Evolutionary conservation across 495 filamentous ascomycete species (phyloP).

Genomic region (Immersiella caudata): DNA sequence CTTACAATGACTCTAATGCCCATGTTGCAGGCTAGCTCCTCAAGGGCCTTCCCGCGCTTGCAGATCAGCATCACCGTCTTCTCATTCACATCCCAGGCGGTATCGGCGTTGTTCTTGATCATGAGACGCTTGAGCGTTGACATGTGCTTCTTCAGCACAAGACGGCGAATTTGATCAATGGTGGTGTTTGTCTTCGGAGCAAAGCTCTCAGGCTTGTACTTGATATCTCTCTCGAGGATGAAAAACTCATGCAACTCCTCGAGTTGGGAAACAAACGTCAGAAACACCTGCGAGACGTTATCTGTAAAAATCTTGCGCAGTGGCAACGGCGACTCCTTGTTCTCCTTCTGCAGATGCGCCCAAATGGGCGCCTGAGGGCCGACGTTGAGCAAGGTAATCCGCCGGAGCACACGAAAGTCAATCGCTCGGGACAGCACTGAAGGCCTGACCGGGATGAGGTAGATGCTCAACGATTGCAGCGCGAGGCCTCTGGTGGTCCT

Average conservation of each 20-base stretch:
- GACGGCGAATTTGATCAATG: constrained; percentile 56
- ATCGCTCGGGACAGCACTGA: constrained; percentile 54
- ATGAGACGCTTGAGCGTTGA: constrained; percentile 45
- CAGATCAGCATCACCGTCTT: constrained; percentile 54
- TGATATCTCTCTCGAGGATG: constrained; percentile 56
- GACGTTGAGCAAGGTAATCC: constrained; percentile 62
- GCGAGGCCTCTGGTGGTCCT: constrained; percentile 56
- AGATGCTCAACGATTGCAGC: constrained; percentile 54
- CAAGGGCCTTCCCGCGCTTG: constrained; percentile 46
- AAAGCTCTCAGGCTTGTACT: constrained; percentile 53
- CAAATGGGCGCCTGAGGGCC: constrained; percentile 62
- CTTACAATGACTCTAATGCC: constrained; percentile 55
- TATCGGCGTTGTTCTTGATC: constrained; percentile 54
- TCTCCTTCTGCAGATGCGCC: constrained; percentile 54
- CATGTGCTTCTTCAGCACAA: constrained; percentile 54
- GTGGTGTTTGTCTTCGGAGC: constrained; percentile 47
- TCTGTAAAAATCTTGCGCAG: constrained; percentile 63
- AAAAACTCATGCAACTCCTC: constrained; percentile 58
- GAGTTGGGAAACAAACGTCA: constrained; percentile 54
- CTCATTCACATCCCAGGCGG: constrained; percentile 57
- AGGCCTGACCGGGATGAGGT: constrained; percentile 60
- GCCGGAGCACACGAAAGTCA: constrained; percentile 54
- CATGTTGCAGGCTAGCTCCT: constrained; percentile 59
- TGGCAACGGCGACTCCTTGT: constrained; percentile 50
- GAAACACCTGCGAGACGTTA: constrained; percentile 56